phyloP scores from a whole-genome alignment of 345 rosid genomes.

The Schrenkiella parvula region DNA sequence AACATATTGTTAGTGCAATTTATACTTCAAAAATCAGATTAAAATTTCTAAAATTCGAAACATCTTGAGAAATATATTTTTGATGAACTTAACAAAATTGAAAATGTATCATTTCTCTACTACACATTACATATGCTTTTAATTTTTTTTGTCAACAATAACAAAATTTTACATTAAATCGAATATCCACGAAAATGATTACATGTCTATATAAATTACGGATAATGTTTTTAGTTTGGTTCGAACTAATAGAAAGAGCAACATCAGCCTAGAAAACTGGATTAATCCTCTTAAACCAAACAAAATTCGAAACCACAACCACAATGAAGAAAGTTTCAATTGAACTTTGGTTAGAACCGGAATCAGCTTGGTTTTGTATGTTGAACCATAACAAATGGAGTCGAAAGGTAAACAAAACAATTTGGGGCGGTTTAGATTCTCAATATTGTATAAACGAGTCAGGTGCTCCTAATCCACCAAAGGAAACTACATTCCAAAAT shows the following conservation, averaged over 20 bases:
- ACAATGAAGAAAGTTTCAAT: not conserved
- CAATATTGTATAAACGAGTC: conserved; percentile 24
- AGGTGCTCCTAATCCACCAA: conserved; percentile 24
- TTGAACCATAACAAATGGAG: not conserved
- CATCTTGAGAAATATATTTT: not conserved
- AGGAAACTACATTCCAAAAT: conserved; percentile 8
- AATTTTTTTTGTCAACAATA: no score
- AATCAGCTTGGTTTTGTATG: not conserved
- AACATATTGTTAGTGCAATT: no score
- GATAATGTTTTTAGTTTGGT: no score
- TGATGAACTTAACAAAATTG: not conserved
- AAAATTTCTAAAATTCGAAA: no score
- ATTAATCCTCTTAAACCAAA: not conserved
- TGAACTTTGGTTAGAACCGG: not conserved
- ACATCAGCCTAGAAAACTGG: no score
- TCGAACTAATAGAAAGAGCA: no score
- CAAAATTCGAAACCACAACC: not conserved
- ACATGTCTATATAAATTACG: no score
- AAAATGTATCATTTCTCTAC: not conserved
- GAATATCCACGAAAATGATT: no score
- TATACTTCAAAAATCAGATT: no score
- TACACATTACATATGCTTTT: no score
- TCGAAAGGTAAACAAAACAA: not conserved
- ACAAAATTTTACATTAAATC: no score
- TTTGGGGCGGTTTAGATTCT: conserved; percentile 5